Conservation (phyloP, 2,329 filamentous ascomycete species). For the Hyphodiscus sp. region DNA sequence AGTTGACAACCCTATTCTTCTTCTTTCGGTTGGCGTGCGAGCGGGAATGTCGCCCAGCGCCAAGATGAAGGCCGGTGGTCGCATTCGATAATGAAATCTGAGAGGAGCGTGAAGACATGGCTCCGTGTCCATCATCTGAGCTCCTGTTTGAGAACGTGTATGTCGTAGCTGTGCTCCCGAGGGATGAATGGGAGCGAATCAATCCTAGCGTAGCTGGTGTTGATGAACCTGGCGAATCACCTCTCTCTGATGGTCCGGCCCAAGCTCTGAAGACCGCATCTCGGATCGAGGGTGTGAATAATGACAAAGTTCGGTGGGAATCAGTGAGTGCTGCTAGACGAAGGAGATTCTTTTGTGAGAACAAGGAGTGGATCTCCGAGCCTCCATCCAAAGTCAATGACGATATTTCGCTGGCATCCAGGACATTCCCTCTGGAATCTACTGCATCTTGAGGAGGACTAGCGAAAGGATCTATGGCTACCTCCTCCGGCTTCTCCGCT, state of each 20-base stretch:
- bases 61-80: constrained; percentile 56
- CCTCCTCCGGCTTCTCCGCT: constrained; percentile 39
- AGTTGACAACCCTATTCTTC: constrained; percentile 77
- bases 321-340: constrained; percentile 77
- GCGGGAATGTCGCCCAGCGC: constrained; percentile 51
- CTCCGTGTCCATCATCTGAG: constrained; percentile 50
- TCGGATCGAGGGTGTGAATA: constrained; percentile 85
- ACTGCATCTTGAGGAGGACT: constrained; percentile 77
- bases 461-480: constrained; percentile 69
- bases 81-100: constrained; percentile 56
- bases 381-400: constrained; percentile 73
- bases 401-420: constrained; percentile 70
- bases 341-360: constrained; percentile 90
- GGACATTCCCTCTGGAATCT: constrained; percentile 69
- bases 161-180: constrained; percentile 49
- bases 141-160: constrained; percentile 68
- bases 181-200: constrained; percentile 57
- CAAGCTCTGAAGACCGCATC: constrained; percentile 91
- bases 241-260: constrained; percentile 70
- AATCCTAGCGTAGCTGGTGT: constrained; percentile 41
- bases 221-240: constrained; percentile 41
- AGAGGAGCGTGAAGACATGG: constrained; percentile 60
- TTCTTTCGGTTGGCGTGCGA: constrained; percentile 63
- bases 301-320: constrained; percentile 81
- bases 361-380: constrained; percentile 78